phyloP scores from a whole-genome alignment of 306 rosid species.

The Rosa lucieae region DNA sequence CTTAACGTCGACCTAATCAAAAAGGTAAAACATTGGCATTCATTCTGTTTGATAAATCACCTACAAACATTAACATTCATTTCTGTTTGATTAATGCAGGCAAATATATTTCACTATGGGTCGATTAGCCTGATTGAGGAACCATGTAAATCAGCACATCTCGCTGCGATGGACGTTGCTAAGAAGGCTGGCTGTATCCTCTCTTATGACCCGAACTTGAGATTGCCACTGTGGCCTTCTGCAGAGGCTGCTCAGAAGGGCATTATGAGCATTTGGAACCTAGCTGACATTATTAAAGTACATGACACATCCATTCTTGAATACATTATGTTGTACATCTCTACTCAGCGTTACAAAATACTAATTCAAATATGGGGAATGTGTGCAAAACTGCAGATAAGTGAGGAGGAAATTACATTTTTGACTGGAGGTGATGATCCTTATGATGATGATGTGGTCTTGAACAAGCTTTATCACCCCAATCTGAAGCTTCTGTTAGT shows the following conservation, averaged over 20 bases:
- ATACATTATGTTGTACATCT: not conserved
- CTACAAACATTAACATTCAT: slow-evolving; percentile 18
- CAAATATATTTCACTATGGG: slow-evolving; percentile 74
- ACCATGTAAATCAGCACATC: slow-evolving; percentile 77
- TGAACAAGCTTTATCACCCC: slow-evolving; percentile 48
- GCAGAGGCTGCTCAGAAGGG: slow-evolving; percentile 61
- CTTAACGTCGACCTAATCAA: slow-evolving; percentile 51
- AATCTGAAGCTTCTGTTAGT: slow-evolving; percentile 65
- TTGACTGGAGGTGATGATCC: slow-evolving; percentile 59
- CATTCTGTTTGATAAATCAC: not conserved
- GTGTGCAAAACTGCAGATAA: slow-evolving; percentile 41
- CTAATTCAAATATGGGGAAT: not conserved
- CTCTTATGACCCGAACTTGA: slow-evolving; percentile 84
- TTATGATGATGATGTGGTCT: slow-evolving; percentile 51
- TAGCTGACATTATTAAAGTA: slow-evolving; percentile 79
- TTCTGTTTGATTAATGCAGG: slow-evolving; percentile 43
- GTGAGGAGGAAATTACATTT: slow-evolving; percentile 49
- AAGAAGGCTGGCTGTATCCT: slow-evolving; percentile 61
- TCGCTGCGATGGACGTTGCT: slow-evolving; percentile 70
- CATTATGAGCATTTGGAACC: slow-evolving; percentile 76
- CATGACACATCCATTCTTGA: not conserved
- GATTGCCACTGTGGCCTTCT: slow-evolving; percentile 83
- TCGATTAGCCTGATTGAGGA: slow-evolving; percentile 85
- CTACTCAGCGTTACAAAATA: not conserved
- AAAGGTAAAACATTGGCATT: slow-evolving; percentile 31